Evolutionary conservation across 331 rosid species (phyloP).

Genomic region (Rhamnella rubrinervis): DNA sequence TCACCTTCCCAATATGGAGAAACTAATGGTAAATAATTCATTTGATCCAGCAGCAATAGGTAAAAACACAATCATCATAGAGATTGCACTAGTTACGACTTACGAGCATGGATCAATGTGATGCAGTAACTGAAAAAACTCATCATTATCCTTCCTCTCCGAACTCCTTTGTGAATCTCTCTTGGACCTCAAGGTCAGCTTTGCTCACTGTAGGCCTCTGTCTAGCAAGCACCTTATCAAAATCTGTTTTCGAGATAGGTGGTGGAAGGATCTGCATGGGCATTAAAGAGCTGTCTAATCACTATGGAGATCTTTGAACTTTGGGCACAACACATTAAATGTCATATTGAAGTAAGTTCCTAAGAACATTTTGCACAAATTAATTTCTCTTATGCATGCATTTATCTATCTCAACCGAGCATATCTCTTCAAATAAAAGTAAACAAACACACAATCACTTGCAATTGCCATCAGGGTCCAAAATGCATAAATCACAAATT

Average conservation of each 20-base stretch:
- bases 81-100: constrained; percentile 28
- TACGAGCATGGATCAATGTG: constrained; percentile 31
- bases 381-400: neutral
- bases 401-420: no score
- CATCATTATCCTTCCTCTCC: constrained; percentile 90
- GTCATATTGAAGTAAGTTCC: neutral
- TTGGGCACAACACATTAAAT: constrained; percentile 3
- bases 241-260: constrained; percentile 76
- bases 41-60: constrained; percentile 36
- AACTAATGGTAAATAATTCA: constrained; percentile 41
- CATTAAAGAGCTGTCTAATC: constrained; percentile 13
- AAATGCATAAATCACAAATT: neutral
- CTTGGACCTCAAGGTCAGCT: constrained; percentile 81
- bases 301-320: neutral
- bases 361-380: neutral
- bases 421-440: neutral
- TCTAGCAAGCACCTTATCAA: constrained; percentile 87
- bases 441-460: neutral
- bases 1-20: constrained; percentile 42
- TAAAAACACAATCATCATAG: constrained; percentile 35
- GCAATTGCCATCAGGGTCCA: neutral
- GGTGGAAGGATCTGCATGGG: constrained; percentile 91
- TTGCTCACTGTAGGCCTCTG: constrained; percentile 99
- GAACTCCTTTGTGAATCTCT: constrained; percentile 91
- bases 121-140: constrained; percentile 30